These are phyloP conservation scores for Phytophthora ramorum DNA, from an alignment of 352 stramenopile genomes.

Conservation along the genomic window DNA sequence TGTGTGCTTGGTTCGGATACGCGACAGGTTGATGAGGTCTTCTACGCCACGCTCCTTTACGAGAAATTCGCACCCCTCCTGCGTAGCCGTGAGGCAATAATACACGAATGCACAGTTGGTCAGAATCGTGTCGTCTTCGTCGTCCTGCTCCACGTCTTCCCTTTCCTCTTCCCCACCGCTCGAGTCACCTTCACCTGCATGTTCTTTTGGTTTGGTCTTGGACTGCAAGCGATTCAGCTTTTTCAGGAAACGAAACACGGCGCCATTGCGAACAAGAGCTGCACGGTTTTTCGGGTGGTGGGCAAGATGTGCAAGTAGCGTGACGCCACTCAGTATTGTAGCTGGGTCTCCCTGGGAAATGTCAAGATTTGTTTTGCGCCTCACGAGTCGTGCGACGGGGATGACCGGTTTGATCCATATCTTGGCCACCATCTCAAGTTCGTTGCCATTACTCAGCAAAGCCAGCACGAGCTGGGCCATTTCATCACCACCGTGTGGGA, in stretches of 20 bases:
- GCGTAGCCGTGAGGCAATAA: conserved; percentile 66
- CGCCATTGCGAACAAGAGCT: conserved; percentile 58
- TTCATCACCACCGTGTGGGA: conserved; percentile 71
- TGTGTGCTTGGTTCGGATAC: conserved; percentile 44
- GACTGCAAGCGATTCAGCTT: conserved; percentile 48
- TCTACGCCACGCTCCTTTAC: conserved; percentile 77
- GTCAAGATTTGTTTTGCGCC: conserved; percentile 33
- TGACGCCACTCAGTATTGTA: conserved; percentile 57
- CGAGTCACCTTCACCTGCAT: neutral
- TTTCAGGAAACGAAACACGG: conserved; percentile 66
- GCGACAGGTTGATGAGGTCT: conserved; percentile 72
- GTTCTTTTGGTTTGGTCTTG: conserved; percentile 20
- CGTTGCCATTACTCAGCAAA: conserved; percentile 45
- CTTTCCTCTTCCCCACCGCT: conserved; percentile 22
- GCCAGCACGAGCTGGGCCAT: conserved; percentile 53
- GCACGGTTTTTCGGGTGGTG: conserved; percentile 61
- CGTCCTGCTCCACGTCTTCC: conserved; percentile 28
- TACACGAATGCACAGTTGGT: conserved; percentile 79
- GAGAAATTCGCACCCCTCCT: conserved; percentile 76
- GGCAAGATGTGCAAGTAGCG: conserved; percentile 68
- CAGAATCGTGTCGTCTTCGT: conserved; percentile 52
- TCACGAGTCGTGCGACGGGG: conserved; percentile 7
- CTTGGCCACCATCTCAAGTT: conserved; percentile 31
- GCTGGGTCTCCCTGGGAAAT: conserved; percentile 34
- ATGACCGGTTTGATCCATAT: conserved; percentile 29